Percentiles rank a stretch among this genome's conserved stretches.
Evolutionary conservation across 192 early-diverging fungal species (phyloP).

Genomic region (Coemansia aciculifera): DNA sequence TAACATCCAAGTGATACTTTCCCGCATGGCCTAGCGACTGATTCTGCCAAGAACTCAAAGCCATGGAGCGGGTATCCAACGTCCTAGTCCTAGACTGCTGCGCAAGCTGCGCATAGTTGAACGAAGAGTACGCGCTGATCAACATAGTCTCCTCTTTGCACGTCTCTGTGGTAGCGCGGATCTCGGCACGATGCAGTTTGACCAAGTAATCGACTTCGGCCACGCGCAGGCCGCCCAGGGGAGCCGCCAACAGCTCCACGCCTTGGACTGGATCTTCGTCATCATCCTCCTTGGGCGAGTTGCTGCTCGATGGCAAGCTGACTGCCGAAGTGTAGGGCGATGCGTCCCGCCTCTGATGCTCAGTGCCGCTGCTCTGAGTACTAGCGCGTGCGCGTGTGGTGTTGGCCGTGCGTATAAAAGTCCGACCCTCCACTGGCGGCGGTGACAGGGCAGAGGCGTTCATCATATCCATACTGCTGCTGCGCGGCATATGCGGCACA

Average conservation of each 20-base stretch:
- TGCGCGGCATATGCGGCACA: not conserved
- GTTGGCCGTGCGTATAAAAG: not conserved
- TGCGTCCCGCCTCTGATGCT: slow-evolving; percentile 8
- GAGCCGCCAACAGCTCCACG: slow-evolving; percentile 10
- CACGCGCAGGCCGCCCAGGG: slow-evolving; percentile 30
- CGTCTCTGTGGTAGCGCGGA: slow-evolving; percentile 62
- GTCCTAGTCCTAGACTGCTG: slow-evolving; percentile 31
- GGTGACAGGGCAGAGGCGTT: not conserved
- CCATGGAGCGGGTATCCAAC: slow-evolving; percentile 9
- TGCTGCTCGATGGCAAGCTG: slow-evolving; percentile 24
- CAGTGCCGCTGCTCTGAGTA: slow-evolving; percentile 14
- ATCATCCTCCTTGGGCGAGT: slow-evolving; percentile 1
- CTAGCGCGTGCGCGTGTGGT: not conserved
- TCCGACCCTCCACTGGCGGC: not conserved
- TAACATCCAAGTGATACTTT: slow-evolving; percentile 44
- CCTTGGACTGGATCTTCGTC: slow-evolving; percentile 8
- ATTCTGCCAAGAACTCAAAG: slow-evolving; percentile 39
- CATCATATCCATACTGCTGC: not conserved
- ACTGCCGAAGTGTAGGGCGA: slow-evolving; percentile 17
- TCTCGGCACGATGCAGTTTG: slow-evolving; percentile 64
- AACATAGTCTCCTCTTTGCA: slow-evolving; percentile 66
- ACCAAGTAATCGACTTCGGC: slow-evolving; percentile 62
- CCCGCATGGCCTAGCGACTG: slow-evolving; percentile 39
- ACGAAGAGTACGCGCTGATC: slow-evolving; percentile 45
- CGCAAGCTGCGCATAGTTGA: slow-evolving; percentile 37